Base-by-base conservation (phyloP, 257 asterid species). In the Ilex aquifolium region DNA sequence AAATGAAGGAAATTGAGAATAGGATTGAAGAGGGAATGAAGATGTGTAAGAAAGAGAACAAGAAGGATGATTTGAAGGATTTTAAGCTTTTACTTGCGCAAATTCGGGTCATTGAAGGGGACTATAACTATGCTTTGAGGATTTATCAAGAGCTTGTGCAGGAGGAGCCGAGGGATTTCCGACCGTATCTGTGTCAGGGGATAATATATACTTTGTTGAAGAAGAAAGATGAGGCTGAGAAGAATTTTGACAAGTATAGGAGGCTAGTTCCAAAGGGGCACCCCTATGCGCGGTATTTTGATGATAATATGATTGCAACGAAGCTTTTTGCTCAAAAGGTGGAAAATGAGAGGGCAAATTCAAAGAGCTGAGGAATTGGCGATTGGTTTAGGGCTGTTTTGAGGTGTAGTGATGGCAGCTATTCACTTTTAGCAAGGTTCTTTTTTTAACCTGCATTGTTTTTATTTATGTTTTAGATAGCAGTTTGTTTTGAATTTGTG, bases 141-240 rank as follows among this genome's bases (percentile, higher is more conserved):
- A 63, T 78, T 61, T 92, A 92, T 69, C 69, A 78, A 60, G 94
- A 83, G 36, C 73, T 92, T 65, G 90, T 84, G 44, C 85, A 78
- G 77, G 96, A 92, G 67, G 99, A 92, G 73, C 99, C 97, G 0
- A 82, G 91, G 73, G 99, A 92, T 73, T 92, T 89, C 31, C 82
- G 99, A 81, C 97, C 99, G 1, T 92, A 89, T 58, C 61, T 92
- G 50, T 92, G 97, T 69, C 95, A 85, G 73, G 99, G 96, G 31
- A 89, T 89, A 50, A 85, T 92, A 56, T 89, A 87, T 49, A 90
- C 91, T 5, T 48, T 90, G 81, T 69, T 89, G 86, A 80, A 79
- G 86, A 90, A 85, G 61, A 85, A 67, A 42, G 61, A 49, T 0
- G 96, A 87, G 80, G 99, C 99, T 3, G 96, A 89, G 65, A 85